Evolutionary conservation across 139 green algal species (phyloP), one percentile per base, ranked within the genome.

Genomic region (Zygnema cylindricum): DNA sequence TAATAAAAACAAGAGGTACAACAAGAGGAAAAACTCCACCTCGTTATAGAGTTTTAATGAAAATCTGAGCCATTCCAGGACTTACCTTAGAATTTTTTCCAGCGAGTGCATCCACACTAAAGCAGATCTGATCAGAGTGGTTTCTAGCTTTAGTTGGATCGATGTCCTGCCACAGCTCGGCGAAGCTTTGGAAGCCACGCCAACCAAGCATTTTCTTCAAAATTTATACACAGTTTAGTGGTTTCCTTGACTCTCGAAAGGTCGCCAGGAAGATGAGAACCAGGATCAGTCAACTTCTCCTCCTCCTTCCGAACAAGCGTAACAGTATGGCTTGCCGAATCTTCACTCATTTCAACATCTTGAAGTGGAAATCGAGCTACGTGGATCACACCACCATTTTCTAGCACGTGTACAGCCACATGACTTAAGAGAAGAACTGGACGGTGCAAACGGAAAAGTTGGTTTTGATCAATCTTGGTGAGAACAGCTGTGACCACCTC

Each of bases 311-410:
- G 11, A 79, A 11, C 7, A 43, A 43, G 36, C 36, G 16, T 79
- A 16, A 79, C 38, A 16, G 36, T n/a, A 43, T n/a, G 71, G 16
- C 21, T 43, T 7, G 71, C 7, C 7, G 33, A 11, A 23, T 88
- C 82, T 16, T 88, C 82, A 83, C 39, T 43, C 69, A 88, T 22
- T 3, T 25, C 82, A 3, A 88, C 63, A 11, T 73, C 82, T 35
- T 42, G 33, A 36, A 88, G 63, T 3, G 82, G 82, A 38, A 88
- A 25, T 21, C 75, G 82, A 3, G 22, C 82, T 11, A 76, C 82
- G 33, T 49, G 63, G 3, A 55, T 3, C 21, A 43, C 36, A 21
- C 82, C 82, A 7, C 33, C 22, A 11, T 25, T 82, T 41, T 85
- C 77, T 11, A 85, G 16, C 39, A 11, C 77, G 82, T 85, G 49